Conservation (phyloP, 257 asterid species). For the Ligustrum vulgare region DNA sequence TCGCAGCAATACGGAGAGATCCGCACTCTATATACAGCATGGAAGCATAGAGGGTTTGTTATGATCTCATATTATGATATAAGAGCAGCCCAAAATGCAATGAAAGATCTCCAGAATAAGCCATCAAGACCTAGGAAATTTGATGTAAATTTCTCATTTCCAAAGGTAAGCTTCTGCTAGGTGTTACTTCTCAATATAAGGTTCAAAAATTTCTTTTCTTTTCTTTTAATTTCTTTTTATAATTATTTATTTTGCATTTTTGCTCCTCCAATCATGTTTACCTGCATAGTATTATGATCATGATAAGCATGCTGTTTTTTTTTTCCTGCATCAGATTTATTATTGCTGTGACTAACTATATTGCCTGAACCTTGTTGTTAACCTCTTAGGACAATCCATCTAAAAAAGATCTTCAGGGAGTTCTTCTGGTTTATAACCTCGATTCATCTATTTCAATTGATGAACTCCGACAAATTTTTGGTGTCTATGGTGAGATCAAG, state of each 20-base stretch:
- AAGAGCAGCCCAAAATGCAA: slow-evolving; percentile 87
- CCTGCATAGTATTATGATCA: neutral
- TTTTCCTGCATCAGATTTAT: slow-evolving; percentile 1
- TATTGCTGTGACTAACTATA: neutral
- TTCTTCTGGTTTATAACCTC: slow-evolving; percentile 77
- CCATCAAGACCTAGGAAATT: slow-evolving; percentile 72
- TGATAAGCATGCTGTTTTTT: neutral
- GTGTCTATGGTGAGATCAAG: slow-evolving; percentile 86
- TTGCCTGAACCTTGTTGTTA: slow-evolving; percentile 26
- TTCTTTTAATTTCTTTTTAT: neutral
- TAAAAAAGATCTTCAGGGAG: slow-evolving; percentile 80
- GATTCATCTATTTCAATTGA: slow-evolving; percentile 88
- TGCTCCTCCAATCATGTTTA: neutral
- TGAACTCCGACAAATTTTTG: slow-evolving; percentile 77
- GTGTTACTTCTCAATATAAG: slow-evolving; percentile 3
- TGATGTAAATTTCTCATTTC: slow-evolving; percentile 89
- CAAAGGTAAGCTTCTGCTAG: slow-evolving; percentile 59
- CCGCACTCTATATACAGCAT: slow-evolving; percentile 72
- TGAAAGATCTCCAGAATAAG: slow-evolving; percentile 86
- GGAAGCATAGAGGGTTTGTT: slow-evolving; percentile 92
- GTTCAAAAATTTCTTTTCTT: neutral
- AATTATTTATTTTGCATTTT: neutral
- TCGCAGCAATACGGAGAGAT: slow-evolving; percentile 92
- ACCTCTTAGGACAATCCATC: slow-evolving; percentile 70
- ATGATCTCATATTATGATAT: slow-evolving; percentile 89